Conservation (phyloP, 495 filamentous ascomycete genomes). For the Monascus purpureus region DNA sequence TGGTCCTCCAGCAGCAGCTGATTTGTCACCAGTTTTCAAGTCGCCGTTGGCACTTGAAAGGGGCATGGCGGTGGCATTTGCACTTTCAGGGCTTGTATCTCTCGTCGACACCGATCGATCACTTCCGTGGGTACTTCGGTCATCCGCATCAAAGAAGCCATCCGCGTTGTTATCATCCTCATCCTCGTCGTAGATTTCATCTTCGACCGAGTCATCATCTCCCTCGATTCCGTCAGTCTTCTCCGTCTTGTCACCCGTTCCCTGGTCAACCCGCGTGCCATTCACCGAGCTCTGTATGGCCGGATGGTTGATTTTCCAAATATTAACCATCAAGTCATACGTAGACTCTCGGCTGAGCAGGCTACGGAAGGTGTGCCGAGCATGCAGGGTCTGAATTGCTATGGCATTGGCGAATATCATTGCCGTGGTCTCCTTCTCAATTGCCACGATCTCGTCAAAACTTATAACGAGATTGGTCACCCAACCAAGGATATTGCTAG, state of each 20-base stretch:
- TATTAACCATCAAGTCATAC: slow-evolving; percentile 91
- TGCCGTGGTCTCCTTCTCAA: slow-evolving; percentile 94
- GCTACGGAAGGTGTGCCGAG: slow-evolving; percentile 90
- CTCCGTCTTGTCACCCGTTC: slow-evolving; percentile 78
- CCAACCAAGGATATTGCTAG: slow-evolving; percentile 98
- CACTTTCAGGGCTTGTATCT: slow-evolving; percentile 44
- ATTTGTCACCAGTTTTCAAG: slow-evolving; percentile 36
- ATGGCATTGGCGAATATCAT: slow-evolving; percentile 96
- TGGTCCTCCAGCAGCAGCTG: slow-evolving; percentile 35
- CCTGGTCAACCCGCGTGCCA: slow-evolving; percentile 65
- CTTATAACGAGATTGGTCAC: slow-evolving; percentile 92
- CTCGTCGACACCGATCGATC: slow-evolving; percentile 41
- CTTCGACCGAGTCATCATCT: slow-evolving; percentile 46
- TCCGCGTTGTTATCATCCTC: slow-evolving; percentile 42
- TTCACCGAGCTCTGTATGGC: slow-evolving; percentile 77
- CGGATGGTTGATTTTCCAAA: slow-evolving; percentile 95
- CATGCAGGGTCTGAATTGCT: slow-evolving; percentile 89
- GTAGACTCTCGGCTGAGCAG: slow-evolving; percentile 89
- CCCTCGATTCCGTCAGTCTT: slow-evolving; percentile 55
- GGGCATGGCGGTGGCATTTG: slow-evolving; percentile 19
- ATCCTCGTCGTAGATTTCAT: slow-evolving; percentile 69
- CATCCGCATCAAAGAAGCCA: slow-evolving; percentile 45
- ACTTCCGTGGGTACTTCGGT: slow-evolving; percentile 46
- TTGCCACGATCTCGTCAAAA: slow-evolving; percentile 91
- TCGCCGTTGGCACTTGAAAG: slow-evolving; percentile 27